Evolutionary conservation across 306 rosid genomes (phyloP), one percentile per base, ranked within the genome.

Genomic region (Heteromeles arbutifolia): DNA sequence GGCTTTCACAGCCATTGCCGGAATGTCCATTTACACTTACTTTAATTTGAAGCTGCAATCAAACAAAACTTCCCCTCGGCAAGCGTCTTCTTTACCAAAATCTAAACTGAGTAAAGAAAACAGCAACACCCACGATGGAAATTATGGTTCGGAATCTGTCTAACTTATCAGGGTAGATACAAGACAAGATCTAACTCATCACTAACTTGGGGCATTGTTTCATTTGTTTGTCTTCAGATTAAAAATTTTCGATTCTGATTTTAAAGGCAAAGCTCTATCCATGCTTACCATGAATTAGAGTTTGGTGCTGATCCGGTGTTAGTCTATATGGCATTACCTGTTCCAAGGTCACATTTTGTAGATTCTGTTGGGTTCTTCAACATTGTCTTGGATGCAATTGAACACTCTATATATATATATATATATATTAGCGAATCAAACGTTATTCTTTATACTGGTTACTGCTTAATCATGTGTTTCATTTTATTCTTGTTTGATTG

Each of bases 11-110:
- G 98, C 98, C 18, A 95, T 95, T 22, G 88, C 80, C 0, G 98
- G 98, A 62, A 95, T 85, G 91, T 87, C 98, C 34, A 13, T 86
- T 58, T 95, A 92, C 84, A 89, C 98, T n/a, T 90, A 85, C 87
- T 97, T 92, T 73, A 92, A 89, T 70, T 67, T 91, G 78, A 87
- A 72, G 81, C 88, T 77, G 69, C 91, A 90, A 32, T 41, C 89
- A 32, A 79, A 69, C 85, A 94, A 84, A 82, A 43, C 80, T 24
- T 74, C 87, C 58, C 81, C 93, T 11, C 74, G 93, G 77, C 98
- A 87, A 76, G 80, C 87, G 54, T 87, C 92, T n/a, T 56, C 76
- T 19, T 79, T 85, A 32, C 88, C 95, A 1, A 89, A 89, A 85
- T 91, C 94, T 11, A 94, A 92, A 78, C 89, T 87, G 6, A 64